Evolutionary conservation across 2,329 filamentous ascomycete species (phyloP), one percentile per base, ranked within the genome.

Genomic region (Paraconiothyrium sp.): DNA sequence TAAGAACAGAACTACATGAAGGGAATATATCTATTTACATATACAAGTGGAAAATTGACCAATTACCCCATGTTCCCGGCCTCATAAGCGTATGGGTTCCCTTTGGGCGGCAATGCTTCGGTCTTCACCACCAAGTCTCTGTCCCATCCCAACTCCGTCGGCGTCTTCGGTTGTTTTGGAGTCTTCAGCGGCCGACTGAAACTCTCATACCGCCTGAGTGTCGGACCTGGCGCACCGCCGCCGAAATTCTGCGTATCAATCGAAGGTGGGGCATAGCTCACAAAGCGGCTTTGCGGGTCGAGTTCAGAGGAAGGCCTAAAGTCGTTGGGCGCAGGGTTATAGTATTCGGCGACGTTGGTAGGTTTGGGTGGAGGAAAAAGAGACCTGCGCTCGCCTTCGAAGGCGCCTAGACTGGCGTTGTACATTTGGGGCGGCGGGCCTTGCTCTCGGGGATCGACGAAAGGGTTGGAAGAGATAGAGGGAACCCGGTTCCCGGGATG

Each of bases 331-430:
- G 46, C 20, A 27, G 32, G 16, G n/a, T 43, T 14, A 11, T 32
- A 32, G n/a, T 35, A 14, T 39, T 39, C 24, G 39, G 9, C 10
- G 16, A 27, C 2, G 2, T 35, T 35, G 10, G 48, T 52, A n/a
- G 37, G 48, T n/a, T n/a, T 6, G 9, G 39, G 39, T 11, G 27
- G n/a, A 11, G 58, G 59, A 30, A 54, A 60, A 2, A 34, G 27
- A 9, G 39, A 13, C 27, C 16, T 22, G 14, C 35, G 41, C 52
- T 57, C 51, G 27, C 58, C 47, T n/a, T 60, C 54, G 8, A 63
- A 66, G 1, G 61, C 62, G 11, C 60, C 60, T 3, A 60, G 57
- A 13, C 63, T 58, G 3, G 63, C 49, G 20, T 68, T 59, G 11
- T 64, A 63, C 37, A 54, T n/a, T 4, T 58, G 49, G 10, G 61